Evolutionary conservation across 225 moss, liverwort and hornwort genomes (phyloP).

Genomic region (Neckera pumila): DNA sequence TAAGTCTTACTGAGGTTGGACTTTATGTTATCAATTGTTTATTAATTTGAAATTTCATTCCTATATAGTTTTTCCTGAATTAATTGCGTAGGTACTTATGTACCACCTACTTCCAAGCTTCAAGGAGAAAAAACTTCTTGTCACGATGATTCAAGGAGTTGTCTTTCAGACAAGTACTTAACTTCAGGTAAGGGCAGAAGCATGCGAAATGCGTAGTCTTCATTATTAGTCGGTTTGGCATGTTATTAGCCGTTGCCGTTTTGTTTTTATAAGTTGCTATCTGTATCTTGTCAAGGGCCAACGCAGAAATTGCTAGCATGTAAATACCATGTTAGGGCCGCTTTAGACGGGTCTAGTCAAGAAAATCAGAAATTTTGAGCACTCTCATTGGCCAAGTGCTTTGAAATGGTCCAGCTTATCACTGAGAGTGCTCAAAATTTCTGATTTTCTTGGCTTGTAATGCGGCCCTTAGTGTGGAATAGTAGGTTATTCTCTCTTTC

Average conservation of each 20-base stretch:
- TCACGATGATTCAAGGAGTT: conserved; percentile 28
- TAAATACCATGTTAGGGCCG: not conserved
- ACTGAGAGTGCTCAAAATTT: not conserved
- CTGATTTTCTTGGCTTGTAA: not conserved
- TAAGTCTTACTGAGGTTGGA: not conserved
- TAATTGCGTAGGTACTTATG: conserved; percentile 56
- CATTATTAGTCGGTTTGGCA: not conserved
- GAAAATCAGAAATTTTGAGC: not conserved
- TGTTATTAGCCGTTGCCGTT: not conserved
- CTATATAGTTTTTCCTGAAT: not conserved
- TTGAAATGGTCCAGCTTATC: not conserved
- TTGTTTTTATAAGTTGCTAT: not conserved
- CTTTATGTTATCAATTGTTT: not conserved
- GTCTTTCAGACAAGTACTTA: conserved; percentile 72
- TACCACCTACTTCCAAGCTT: conserved; percentile 50
- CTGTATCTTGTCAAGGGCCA: not conserved
- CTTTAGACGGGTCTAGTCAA: not conserved
- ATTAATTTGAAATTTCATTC: not conserved
- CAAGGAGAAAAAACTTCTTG: conserved; percentile 59
- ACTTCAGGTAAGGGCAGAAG: conserved; percentile 43
- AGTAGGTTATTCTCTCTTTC: not conserved
- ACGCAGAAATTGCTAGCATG: not conserved
- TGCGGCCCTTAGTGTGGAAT: not conserved
- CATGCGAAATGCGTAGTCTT: not conserved
- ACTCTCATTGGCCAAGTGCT: not conserved